Base-by-base conservation (phyloP, 108 stramenopile species). In the Nannochloropsis oceanica region DNA sequence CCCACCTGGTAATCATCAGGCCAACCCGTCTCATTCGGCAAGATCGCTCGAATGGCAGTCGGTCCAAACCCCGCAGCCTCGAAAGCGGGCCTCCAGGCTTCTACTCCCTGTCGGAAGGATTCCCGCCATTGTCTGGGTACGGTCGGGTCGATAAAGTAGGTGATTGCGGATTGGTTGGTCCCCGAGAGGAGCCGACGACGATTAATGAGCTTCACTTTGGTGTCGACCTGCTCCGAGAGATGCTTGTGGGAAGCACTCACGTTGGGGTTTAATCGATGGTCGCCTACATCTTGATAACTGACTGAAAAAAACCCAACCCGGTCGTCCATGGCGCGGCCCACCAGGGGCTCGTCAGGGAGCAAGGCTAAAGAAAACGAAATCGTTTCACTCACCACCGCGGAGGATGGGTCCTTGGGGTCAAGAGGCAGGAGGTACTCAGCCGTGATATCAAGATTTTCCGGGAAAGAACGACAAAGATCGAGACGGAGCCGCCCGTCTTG, bases 81-180 rank as follows among this genome's bases (percentile, higher is more conserved):
- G 27, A 89, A 87, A 11, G 89, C 89, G 8, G 81, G 44, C 12
- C 44, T 26, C 89, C 89, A 89, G 14, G 43, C 43, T 34, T 87
- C 80, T 18, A 87, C 86, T 22, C 86, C 89, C 25, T 26, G 14
- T 26, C 43, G 27, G 84, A 89, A 13, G 20, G 43, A 25, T 24
- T 34, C 79, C 42, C 89, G 26, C 84, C 86, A 85, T 24, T 84
- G 84, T 12, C 20, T 11, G 1, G 89, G 89, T 13, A 89, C 86
- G 9, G 87, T 81, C 8, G 89, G 89, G 84, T 89, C 89, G 34
- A 89, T 50, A 46, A 85, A 84, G 86, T 89, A 89, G n/a, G 80
- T 87, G 46, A 89, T n/a, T 20, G 34, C 44, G 79, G 26, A 43
- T 2, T 59, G n/a, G 11, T 44, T 25, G 8, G 59, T n/a, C 22